phyloP scores from a whole-genome alignment of 495 filamentous ascomycete genomes.

The Hyaloscypha bicolor region DNA sequence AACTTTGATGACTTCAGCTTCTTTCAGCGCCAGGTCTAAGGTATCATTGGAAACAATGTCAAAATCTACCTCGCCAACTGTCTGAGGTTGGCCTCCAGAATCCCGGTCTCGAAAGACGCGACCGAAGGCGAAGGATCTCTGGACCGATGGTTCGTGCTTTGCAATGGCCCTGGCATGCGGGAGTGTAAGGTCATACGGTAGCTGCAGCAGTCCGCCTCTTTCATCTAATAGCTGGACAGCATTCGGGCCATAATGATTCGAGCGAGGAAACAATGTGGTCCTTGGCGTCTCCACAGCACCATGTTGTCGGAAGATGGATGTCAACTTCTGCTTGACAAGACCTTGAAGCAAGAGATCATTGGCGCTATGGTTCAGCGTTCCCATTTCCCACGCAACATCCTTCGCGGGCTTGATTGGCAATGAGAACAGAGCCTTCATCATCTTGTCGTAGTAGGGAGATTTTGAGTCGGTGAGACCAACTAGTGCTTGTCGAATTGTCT shows the following conservation, averaged over 20 bases:
- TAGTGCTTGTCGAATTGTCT: constrained; percentile 80
- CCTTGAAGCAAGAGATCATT: constrained; percentile 72
- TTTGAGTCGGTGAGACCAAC: constrained; percentile 76
- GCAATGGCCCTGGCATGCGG: constrained; percentile 88
- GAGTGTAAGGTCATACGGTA: constrained; percentile 90
- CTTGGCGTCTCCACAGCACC: constrained; percentile 83
- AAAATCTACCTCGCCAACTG: constrained; percentile 89
- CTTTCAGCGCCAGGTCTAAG: constrained; percentile 82
- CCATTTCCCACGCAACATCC: constrained; percentile 85
- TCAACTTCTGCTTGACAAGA: constrained; percentile 74
- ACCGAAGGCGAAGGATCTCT: constrained; percentile 86
- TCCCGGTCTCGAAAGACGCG: constrained; percentile 82
- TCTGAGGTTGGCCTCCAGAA: constrained; percentile 76
- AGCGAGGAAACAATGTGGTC: constrained; percentile 77
- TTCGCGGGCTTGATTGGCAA: constrained; percentile 72
- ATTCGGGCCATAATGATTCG: constrained; percentile 69
- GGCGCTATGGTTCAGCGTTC: constrained; percentile 34
- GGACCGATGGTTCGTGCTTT: constrained; percentile 63
- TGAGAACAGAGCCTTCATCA: constrained; percentile 81
- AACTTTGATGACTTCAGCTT: constrained; percentile 94
- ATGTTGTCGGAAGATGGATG: constrained; percentile 83
- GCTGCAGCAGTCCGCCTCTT: constrained; percentile 81
- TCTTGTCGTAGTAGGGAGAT: constrained; percentile 88
- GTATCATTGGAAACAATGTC: constrained; percentile 84
- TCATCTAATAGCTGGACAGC: constrained; percentile 78